These are phyloP conservation scores for Priceomyces fermenticarens DNA, from an alignment of 805 yeast species.

Conservation along the genomic window DNA sequence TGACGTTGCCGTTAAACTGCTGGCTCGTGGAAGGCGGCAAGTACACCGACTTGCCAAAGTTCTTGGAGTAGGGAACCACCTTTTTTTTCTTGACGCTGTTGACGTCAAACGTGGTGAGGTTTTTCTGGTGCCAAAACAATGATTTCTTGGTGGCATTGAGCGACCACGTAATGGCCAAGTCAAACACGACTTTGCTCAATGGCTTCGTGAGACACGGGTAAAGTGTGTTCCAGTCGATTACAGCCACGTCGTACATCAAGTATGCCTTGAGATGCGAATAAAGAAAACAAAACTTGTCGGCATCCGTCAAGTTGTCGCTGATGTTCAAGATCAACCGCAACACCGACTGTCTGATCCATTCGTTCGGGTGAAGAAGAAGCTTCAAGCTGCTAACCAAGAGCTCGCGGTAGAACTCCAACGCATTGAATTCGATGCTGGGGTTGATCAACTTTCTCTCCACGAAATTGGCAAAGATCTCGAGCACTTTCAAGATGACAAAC, in stretches of 20 bases:
- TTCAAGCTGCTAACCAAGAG: constrained; percentile 38
- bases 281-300: constrained; percentile 80
- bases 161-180: constrained; percentile 69
- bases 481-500: constrained; percentile 67
- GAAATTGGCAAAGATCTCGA: constrained; percentile 40
- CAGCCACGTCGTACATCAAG: constrained; percentile 72
- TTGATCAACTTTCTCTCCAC: constrained; percentile 30
- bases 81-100: constrained; percentile 14
- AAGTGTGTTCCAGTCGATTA: constrained; percentile 62
- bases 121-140: constrained; percentile 70
- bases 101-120: constrained; percentile 11
- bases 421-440: constrained; percentile 35
- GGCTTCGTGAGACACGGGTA: constrained; percentile 69
- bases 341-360: constrained; percentile 73
- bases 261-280: constrained; percentile 78
- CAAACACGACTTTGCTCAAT: constrained; percentile 61
- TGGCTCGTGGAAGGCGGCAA: constrained; percentile 16
- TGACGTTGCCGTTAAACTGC: constrained; percentile 3
- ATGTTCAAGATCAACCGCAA: constrained; percentile 60
- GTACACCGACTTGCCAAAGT: constrained; percentile 36
- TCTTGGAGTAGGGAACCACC: constrained; percentile 27
- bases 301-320: constrained; percentile 59
- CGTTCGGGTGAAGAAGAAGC: constrained; percentile 80
- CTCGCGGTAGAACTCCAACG: constrained; percentile 36
- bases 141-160: constrained; percentile 55